phyloP scores from a whole-genome alignment of 2,329 filamentous ascomycete species.

The Phyllosticta citribraziliensis region DNA sequence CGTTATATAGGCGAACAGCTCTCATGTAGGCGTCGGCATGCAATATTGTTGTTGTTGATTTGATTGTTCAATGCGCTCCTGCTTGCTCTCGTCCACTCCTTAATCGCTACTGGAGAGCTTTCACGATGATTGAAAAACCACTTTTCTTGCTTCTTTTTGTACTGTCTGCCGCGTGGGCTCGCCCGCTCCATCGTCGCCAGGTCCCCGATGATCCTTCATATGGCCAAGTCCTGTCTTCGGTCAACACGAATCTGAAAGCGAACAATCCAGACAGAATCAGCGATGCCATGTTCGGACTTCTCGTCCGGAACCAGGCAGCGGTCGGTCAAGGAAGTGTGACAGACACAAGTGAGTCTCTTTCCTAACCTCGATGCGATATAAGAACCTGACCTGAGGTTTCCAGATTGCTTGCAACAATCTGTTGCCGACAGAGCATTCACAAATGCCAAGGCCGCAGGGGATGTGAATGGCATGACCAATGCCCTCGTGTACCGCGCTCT shows the following conservation, averaged over 20 bases:
- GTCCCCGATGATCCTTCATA: slow-evolving; percentile 41
- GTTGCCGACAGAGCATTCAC: slow-evolving; percentile 51
- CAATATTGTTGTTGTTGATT: background rate
- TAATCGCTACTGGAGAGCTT: background rate
- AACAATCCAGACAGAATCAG: slow-evolving; percentile 41
- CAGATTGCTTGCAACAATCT: slow-evolving; percentile 49
- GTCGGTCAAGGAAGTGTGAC: slow-evolving; percentile 39
- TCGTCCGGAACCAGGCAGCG: slow-evolving; percentile 42
- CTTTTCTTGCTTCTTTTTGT: background rate
- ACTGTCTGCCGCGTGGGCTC: background rate
- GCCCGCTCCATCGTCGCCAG: background rate
- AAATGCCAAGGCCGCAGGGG: slow-evolving; percentile 45
- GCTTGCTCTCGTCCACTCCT: background rate
- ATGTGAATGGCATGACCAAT: slow-evolving; percentile 45
- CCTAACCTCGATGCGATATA: background rate
- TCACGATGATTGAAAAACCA: background rate
- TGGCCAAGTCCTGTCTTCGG: slow-evolving; percentile 37
- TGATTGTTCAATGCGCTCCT: background rate
- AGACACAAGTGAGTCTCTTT: slow-evolving; percentile 30
- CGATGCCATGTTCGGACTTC: slow-evolving; percentile 43
- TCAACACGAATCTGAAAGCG: slow-evolving; percentile 33
- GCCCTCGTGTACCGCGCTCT: slow-evolving; percentile 45
- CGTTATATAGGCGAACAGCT: background rate
- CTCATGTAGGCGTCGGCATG: background rate
- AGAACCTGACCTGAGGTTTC: slow-evolving; percentile 8